phyloP scores from a whole-genome alignment of 75 land plant species.

The Chamaecyparis obtusa region DNA sequence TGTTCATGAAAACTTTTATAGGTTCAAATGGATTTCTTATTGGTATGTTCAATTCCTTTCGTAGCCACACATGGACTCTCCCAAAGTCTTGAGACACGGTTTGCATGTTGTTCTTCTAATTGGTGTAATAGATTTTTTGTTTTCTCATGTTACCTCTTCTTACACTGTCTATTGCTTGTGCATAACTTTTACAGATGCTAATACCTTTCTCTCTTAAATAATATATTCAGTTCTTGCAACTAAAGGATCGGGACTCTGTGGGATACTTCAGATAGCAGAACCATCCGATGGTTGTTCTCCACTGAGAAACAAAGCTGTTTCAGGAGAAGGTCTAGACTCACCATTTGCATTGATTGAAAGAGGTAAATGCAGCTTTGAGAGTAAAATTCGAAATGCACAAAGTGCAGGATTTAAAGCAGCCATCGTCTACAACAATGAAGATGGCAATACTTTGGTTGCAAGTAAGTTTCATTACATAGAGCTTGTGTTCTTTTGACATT shows the following conservation, averaged over 20 bases:
- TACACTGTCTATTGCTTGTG: not conserved
- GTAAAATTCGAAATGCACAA: conserved; percentile 45
- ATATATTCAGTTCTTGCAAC: conserved; percentile 1
- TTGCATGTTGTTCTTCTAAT: not conserved
- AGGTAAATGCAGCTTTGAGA: conserved; percentile 44
- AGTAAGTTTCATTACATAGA: conserved; percentile 28
- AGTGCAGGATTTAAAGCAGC: conserved; percentile 43
- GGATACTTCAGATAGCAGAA: conserved; percentile 12
- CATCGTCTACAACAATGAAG: conserved; percentile 43
- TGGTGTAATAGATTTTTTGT: not conserved
- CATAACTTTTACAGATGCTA: not conserved
- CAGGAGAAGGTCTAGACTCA: conserved; percentile 2
- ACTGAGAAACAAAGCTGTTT: not conserved
- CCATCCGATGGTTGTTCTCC: conserved; percentile 18
- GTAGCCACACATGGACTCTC: not conserved
- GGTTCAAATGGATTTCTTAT: no score
- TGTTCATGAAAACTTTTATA: no score
- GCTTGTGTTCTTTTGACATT: not conserved
- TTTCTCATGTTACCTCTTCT: not conserved
- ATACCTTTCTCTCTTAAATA: not conserved
- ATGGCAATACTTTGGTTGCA: conserved; percentile 28
- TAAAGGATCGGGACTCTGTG: conserved; percentile 16
- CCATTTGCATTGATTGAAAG: conserved; percentile 36
- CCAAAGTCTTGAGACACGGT: not conserved
- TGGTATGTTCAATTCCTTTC: no score